Evolutionary conservation across 2,329 filamentous ascomycete genomes (phyloP), one percentile per base, ranked within the genome.

Genomic region (Thielaviopsis euricoi): DNA sequence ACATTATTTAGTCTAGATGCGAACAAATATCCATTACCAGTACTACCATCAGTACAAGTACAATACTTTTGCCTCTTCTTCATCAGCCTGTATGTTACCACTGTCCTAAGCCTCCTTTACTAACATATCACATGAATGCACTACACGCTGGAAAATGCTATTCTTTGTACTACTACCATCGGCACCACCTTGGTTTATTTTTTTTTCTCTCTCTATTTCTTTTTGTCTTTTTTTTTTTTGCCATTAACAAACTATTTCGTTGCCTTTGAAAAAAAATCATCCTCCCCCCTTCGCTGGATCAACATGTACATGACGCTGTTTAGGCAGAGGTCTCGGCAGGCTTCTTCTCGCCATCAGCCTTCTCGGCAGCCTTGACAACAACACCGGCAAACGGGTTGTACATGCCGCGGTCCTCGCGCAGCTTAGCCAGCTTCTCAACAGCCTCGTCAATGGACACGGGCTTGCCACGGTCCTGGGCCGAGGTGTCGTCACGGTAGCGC

Each of bases 401-500:
- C 59, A 60, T 60, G 43, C 62, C 62, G 26, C 60, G 59, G 51
- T 80, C 76, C 57, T 71, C 70, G 65, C 77, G 74, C 58, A 82
- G 71, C 65, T 73, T 71, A 55, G 71, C 64, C 61, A 82, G 71
- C 67, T 80, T 79, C 63, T 77, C 71, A 51, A 82, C 69, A 6
- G 78, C 80, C 64, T 80, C 76, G 49, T 79, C 70, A 55, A 83
- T 68, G 21, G 75, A 71, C 53, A 83, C 71, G 51, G 81, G 74
- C 66, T 80, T 79, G 63, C 80, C 80, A 66, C 80, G 76, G 64
- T 75, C 76, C 69, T 84, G 80, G 56, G 76, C 80, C 57, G 75
- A 76, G 54, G 78, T 78, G 68, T 83, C 79, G 64, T 83, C 80
- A 63, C 80, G 75, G 71, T 82, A 81, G 59, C 81, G 77, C 60